Evolutionary conservation across 371 early-diverging fungal genomes (phyloP).

Genomic region (Massospora cicadina): DNA sequence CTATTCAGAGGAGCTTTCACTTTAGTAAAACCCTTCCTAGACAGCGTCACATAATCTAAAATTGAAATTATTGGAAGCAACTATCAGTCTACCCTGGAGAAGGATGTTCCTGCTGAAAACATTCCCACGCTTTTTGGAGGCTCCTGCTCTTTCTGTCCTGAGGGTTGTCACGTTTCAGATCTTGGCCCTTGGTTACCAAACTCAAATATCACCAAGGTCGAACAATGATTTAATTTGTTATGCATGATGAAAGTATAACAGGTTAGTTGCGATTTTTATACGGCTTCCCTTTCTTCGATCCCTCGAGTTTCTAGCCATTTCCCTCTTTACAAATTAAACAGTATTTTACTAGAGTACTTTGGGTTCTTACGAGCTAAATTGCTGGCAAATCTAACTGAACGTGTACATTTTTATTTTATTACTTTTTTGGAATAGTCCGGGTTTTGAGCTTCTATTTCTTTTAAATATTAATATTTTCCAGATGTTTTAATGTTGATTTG

Average conservation of each 20-base stretch:
- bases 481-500: not conserved
- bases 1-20: constrained; percentile 50
- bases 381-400: too few species aligned
- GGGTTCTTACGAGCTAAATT: too few species aligned
- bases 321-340: not conserved
- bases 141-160: constrained; percentile 27
- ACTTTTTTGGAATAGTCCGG: too few species aligned
- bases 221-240: not conserved
- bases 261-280: not conserved
- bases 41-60: constrained; percentile 50
- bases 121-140: constrained; percentile 41
- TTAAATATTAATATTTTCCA: too few species aligned
- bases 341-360: not conserved
- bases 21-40: constrained; percentile 43
- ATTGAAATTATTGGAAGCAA: constrained; percentile 33
- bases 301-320: not conserved
- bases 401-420: too few species aligned
- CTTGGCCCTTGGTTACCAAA: constrained; percentile 24
- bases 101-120: constrained; percentile 32
- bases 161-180: constrained; percentile 27
- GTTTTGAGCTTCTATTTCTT: too few species aligned
- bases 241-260: too few species aligned
- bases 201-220: not conserved
- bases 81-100: constrained; percentile 30
- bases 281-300: not conserved